Conservation (phyloP, 164 flowering plant species). For the Sedum album region DNA sequence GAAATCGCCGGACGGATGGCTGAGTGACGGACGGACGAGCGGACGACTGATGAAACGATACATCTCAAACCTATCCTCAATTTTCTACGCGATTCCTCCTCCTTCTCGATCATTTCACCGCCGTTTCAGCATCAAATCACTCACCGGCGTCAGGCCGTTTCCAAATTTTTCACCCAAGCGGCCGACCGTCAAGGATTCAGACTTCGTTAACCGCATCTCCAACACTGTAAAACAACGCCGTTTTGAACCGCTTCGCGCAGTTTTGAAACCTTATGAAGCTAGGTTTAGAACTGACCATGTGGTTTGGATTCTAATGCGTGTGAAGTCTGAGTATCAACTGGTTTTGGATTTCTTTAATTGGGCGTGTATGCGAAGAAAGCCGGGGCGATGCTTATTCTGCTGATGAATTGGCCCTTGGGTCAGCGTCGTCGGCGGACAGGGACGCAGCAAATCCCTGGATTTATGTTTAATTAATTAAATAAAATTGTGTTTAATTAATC, state of each 20-base stretch:
- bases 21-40: too few species aligned
- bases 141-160: constrained; percentile 30
- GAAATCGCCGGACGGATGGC: too few species aligned
- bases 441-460: too few species aligned
- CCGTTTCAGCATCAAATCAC: background rate
- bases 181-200: constrained; percentile 42
- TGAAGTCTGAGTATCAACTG: constrained; percentile 41
- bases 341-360: constrained; percentile 51
- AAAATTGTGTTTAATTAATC: too few species aligned
- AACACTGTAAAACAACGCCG: constrained; percentile 42
- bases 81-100: background rate
- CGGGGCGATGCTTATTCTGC: too few species aligned
- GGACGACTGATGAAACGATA: too few species aligned
- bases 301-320: constrained; percentile 58
- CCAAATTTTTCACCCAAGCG: constrained; percentile 66
- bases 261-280: constrained; percentile 44
- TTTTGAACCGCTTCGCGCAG: constrained; percentile 35
- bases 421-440: too few species aligned
- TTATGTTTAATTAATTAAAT: too few species aligned
- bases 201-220: constrained; percentile 41
- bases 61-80: too few species aligned
- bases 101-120: background rate
- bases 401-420: too few species aligned
- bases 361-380: constrained; percentile 40
- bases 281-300: constrained; percentile 44